Evolutionary conservation across 1,139 yeast genomes (phyloP).

Genomic region (Sugiyamaella xylanicola): DNA sequence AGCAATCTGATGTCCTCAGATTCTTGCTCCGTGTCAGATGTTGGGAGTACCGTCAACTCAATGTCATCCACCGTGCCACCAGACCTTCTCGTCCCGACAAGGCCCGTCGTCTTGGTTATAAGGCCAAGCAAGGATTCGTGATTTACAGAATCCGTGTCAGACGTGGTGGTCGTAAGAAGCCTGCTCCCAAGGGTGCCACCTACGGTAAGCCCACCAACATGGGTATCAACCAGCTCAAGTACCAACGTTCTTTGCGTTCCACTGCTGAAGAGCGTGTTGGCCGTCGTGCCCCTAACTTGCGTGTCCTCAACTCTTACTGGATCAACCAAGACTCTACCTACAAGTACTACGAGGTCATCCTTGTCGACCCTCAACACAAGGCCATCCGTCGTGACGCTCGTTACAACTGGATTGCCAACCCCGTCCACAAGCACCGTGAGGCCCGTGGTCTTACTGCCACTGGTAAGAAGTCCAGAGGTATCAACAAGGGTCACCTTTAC

Average conservation of each 20-base stretch:
- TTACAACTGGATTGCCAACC: slow-evolving; percentile 99
- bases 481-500: slow-evolving; percentile 99
- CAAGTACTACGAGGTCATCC: slow-evolving; percentile 98
- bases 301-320: slow-evolving; percentile 99
- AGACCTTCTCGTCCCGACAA: slow-evolving; percentile 99
- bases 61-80: slow-evolving; percentile 97
- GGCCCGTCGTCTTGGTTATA: slow-evolving; percentile 99
- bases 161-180: slow-evolving; percentile 99
- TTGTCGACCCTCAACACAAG: slow-evolving; percentile 96
- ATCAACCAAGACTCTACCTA: slow-evolving; percentile 98
- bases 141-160: slow-evolving; percentile 98
- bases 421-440: slow-evolving; percentile 99
- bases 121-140: slow-evolving; percentile 99
- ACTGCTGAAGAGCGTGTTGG: slow-evolving; percentile 99
- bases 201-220: slow-evolving; percentile 99
- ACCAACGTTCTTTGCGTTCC: slow-evolving; percentile 97
- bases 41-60: slow-evolving; percentile 99
- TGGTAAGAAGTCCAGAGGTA: slow-evolving; percentile 99
- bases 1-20: slow-evolving; percentile 99
- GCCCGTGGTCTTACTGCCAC: slow-evolving; percentile 98
- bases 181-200: slow-evolving; percentile 99
- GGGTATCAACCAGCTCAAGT: slow-evolving; percentile 99
- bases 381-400: slow-evolving; percentile 99
- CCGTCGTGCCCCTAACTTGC: slow-evolving; percentile 97
- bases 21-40: slow-evolving; percentile 99